phyloP scores from a whole-genome alignment of 495 filamentous ascomycete genomes.

The Xylaria venustula region DNA sequence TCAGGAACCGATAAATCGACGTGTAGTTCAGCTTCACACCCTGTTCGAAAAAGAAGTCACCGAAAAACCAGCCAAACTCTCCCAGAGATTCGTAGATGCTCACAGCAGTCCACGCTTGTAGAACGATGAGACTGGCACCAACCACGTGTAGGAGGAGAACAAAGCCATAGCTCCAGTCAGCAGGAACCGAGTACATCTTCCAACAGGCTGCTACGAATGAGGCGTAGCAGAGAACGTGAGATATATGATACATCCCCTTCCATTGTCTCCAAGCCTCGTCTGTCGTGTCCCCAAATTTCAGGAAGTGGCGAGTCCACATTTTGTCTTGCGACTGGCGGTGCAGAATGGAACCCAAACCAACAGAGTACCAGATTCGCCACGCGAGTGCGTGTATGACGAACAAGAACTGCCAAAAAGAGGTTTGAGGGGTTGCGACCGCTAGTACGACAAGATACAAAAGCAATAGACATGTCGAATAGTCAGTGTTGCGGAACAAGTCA shows the following conservation, averaged over 20 bases:
- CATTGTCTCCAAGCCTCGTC: slow-evolving; percentile 96
- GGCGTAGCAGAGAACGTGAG: slow-evolving; percentile 82
- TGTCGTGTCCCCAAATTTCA: slow-evolving; percentile 89
- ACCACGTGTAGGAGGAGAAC: slow-evolving; percentile 83
- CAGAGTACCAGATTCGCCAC: slow-evolving; percentile 90
- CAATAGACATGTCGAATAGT: slow-evolving; percentile 74
- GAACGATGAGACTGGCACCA: slow-evolving; percentile 72
- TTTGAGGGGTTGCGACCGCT: slow-evolving; percentile 74
- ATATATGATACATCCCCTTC: slow-evolving; percentile 94
- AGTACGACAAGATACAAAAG: slow-evolving; percentile 69
- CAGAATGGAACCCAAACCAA: slow-evolving; percentile 84
- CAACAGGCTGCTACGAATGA: slow-evolving; percentile 89
- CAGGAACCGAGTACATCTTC: slow-evolving; percentile 90
- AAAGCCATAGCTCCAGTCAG: slow-evolving; percentile 80
- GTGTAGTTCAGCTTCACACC: slow-evolving; percentile 87
- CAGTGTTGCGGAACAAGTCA: slow-evolving; percentile 82
- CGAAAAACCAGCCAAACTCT: slow-evolving; percentile 99
- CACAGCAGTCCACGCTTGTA: slow-evolving; percentile 89
- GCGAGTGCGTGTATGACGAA: slow-evolving; percentile 77
- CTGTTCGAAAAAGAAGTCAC: slow-evolving; percentile 94
- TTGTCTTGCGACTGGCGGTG: slow-evolving; percentile 84
- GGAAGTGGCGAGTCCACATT: slow-evolving; percentile 91
- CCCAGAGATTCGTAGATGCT: slow-evolving; percentile 96
- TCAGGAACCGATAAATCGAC: slow-evolving; percentile 96
- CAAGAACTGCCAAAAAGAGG: slow-evolving; percentile 65